Percentiles rank a stretch among this genome's conserved stretches.
These are phyloP conservation scores for Colletotrichum costaricense DNA, from an alignment of 2,329 filamentous ascomycete genomes.

Conservation along the genomic window DNA sequence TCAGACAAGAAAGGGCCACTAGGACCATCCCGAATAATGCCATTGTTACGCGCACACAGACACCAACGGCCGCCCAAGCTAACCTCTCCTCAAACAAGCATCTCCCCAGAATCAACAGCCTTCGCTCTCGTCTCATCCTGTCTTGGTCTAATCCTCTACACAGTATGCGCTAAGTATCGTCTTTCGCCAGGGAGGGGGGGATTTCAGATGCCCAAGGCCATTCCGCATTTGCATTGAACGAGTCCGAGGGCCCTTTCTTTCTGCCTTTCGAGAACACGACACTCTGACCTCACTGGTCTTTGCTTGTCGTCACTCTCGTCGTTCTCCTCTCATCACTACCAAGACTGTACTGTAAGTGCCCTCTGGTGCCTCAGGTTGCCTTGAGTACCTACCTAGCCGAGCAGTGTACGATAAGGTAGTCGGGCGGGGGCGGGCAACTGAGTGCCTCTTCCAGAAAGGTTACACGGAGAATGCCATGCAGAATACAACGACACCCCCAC, in stretches of 20 bases:
- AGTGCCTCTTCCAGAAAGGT: not conserved
- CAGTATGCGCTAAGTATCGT: not conserved
- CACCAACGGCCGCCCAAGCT: not conserved
- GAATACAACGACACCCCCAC: not conserved
- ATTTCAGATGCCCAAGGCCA: conserved; percentile 1
- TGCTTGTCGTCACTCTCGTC: not conserved
- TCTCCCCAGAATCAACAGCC: not conserved
- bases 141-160: not conserved
- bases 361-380: no score
- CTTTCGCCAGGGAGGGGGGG: not conserved
- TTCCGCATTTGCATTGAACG: conserved; percentile 19
- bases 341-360: no score
- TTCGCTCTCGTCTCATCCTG: conserved; percentile 9
- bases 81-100: not conserved
- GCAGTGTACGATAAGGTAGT: no score
- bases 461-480: not conserved
- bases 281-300: not conserved
- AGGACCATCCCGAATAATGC: conserved; percentile 24
- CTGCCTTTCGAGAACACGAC: conserved; percentile 13
- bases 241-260: conserved; percentile 11
- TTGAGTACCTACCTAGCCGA: no score
- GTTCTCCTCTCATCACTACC: no score
- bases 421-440: no score
- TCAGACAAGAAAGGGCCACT: not conserved
- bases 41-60: conserved; percentile 7